Evolutionary conservation across 1,284 basidiomycete genomes (phyloP).

Genomic region (Coniferiporia sulphurascens): DNA sequence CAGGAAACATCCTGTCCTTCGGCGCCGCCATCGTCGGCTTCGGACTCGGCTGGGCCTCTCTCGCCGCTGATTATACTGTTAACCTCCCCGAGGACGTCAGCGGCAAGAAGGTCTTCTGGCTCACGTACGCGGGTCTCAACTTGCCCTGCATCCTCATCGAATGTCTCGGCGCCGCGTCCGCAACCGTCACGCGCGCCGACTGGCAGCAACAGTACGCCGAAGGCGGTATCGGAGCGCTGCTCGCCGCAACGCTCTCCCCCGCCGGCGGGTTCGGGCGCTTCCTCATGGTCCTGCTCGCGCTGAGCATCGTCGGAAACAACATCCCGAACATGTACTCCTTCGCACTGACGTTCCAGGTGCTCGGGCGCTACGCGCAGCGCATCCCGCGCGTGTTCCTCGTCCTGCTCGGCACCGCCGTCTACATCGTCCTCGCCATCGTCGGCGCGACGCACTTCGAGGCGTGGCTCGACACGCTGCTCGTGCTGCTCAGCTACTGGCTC

Average conservation of each 20-base stretch:
- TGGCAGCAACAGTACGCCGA: conserved; percentile 25
- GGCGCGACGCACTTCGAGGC: conserved; percentile 32
- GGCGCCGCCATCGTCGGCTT: conserved; percentile 28
- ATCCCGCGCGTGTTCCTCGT: conserved; percentile 34
- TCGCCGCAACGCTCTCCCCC: conserved; percentile 26
- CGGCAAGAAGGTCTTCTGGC: conserved; percentile 28
- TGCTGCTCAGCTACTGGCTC: conserved; percentile 31
- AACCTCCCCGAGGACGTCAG: conserved; percentile 31
- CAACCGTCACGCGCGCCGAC: conserved; percentile 26
- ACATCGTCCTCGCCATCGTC: conserved; percentile 33
- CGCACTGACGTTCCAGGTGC: conserved; percentile 31
- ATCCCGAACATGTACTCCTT: conserved; percentile 25
- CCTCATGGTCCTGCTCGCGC: conserved; percentile 28
- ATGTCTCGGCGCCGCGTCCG: conserved; percentile 28
- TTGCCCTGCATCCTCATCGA: conserved; percentile 26
- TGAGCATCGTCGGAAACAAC: conserved; percentile 31
- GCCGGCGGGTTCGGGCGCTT: conserved; percentile 28
- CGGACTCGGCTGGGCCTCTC: conserved; percentile 26
- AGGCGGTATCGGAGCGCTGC: conserved; percentile 26
- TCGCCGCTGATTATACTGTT: conserved; percentile 30
- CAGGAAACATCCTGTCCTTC: conserved; percentile 26
- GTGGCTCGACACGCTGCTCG: conserved; percentile 31
- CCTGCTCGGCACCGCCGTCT: conserved; percentile 29
- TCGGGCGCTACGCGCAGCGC: conserved; percentile 30
- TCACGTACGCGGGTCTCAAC: conserved; percentile 33